A percentile compares a stretch with the other conserved stretches of the same genome.
phyloP scores from a whole-genome alignment of 768 basidiomycete species.

The Boletus insuetus region DNA sequence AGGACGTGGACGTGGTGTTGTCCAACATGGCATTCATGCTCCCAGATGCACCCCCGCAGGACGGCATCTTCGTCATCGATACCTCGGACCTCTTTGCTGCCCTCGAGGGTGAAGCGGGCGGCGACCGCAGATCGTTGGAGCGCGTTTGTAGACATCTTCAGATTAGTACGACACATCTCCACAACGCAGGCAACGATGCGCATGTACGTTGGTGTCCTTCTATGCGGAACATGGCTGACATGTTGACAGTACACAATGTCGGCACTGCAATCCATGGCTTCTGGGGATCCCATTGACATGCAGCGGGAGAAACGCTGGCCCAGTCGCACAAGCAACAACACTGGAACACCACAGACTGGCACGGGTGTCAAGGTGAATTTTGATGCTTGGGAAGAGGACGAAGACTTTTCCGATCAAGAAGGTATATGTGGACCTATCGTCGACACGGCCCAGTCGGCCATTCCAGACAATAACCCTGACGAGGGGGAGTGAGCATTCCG shows the following conservation, averaged over 20 bases:
- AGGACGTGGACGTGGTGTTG: slow-evolving; percentile 50
- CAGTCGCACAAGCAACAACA: slow-evolving; percentile 39
- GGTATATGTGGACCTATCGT: slow-evolving; percentile 32
- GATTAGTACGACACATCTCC: slow-evolving; percentile 53
- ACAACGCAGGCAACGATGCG: slow-evolving; percentile 89
- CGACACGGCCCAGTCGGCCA: slow-evolving; percentile 8
- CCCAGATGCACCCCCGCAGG: slow-evolving; percentile 51
- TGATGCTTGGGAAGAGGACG: slow-evolving; percentile 57
- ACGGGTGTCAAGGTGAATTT: slow-evolving; percentile 53
- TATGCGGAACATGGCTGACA: background rate
- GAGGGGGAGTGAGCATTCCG: background rate
- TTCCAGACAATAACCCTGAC: slow-evolving; percentile 1
- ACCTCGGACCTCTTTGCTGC: slow-evolving; percentile 75
- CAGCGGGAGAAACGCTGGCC: slow-evolving; percentile 85
- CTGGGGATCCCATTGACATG: slow-evolving; percentile 66
- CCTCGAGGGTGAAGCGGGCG: slow-evolving; percentile 57
- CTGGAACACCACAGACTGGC: slow-evolving; percentile 21
- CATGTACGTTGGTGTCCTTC: slow-evolving; percentile 45
- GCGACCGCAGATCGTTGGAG: slow-evolving; percentile 54
- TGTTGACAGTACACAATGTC: slow-evolving; percentile 64
- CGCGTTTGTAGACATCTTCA: slow-evolving; percentile 63
- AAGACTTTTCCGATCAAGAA: slow-evolving; percentile 44
- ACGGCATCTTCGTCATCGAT: slow-evolving; percentile 65
- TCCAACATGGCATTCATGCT: slow-evolving; percentile 51
- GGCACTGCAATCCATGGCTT: slow-evolving; percentile 67